Base-by-base conservation (phyloP, 352 stramenopile genomes). In the Globisporangium nagaii region DNA sequence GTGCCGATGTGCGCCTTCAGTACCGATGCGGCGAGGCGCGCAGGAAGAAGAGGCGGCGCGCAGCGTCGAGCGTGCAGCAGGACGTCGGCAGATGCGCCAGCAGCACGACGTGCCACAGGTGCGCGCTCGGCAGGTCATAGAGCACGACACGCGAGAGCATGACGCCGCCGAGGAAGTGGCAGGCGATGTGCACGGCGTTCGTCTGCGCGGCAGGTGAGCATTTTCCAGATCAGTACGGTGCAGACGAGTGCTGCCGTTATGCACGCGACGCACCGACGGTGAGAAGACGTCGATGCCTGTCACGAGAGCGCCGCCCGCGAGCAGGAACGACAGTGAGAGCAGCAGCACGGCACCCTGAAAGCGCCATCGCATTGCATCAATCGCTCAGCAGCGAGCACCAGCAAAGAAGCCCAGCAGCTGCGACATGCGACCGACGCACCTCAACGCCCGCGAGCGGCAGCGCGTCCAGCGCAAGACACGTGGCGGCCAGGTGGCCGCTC, bases 121-220 rank as follows among this genome's bases (percentile, higher is more conserved):
- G 81, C 44, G 43, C 36, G 9, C 54, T 53, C 4, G 60, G 56
- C 41, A 85, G 47, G 5, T 71, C 58, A 36, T 75, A 62, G 20
- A 88, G 53, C 31, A 87, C 55, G 13, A 76, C 66, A 44, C 77
- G 71, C 12, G 75, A 70, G 34, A 86, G 66, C 53, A 87, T 60
- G n/a, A 88, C 28, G 17, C 79, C 77, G 24, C 79, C 79, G 27
- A 87, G 27, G 53, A 86, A 86, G 50, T 90, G 79, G 35, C 75
- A 71, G 40, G 55, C 46, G 19, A 84, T 62, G 59, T 87, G 73
- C 30, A 87, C 48, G 7, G 66, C 53, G 40, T 75, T 84, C 54
- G 71, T 82, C 75, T 87, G 55, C 36, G 32, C 22, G 28, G 1
- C 22, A 43, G 30, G 12, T 7, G 54, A 37, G 5, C 12, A 25